Evolutionary conservation across 306 rosid genomes (phyloP).

Genomic region (Pyrus pyrifolia): DNA sequence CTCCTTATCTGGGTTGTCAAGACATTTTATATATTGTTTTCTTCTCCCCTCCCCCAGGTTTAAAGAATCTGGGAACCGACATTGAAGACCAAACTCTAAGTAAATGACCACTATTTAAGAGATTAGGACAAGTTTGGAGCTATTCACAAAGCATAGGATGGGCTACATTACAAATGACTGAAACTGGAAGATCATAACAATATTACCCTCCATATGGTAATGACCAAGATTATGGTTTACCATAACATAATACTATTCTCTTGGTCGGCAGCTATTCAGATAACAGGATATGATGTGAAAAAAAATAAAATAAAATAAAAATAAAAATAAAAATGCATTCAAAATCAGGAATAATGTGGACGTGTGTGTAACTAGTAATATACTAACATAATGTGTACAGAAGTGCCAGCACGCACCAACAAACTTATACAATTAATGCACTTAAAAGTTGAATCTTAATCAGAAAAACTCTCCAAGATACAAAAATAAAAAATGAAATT

Average conservation of each 20-base stretch:
- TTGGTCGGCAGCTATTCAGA: background rate
- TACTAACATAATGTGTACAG: background rate
- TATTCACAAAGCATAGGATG: background rate
- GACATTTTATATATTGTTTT: background rate
- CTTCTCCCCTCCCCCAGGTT: background rate
- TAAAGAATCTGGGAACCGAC: background rate
- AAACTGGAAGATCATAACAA: background rate
- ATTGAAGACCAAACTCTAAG: background rate
- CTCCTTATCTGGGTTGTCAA: background rate
- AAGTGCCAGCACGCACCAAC: background rate
- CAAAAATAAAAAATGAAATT: too few species aligned
- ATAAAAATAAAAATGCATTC: background rate
- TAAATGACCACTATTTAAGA: background rate
- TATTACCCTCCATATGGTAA: background rate
- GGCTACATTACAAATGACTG: background rate
- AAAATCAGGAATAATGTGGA: background rate
- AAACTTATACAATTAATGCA: background rate
- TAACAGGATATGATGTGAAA: background rate
- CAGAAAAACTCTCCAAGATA: background rate
- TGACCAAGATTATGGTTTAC: background rate
- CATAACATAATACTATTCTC: background rate
- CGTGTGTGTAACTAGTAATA: background rate
- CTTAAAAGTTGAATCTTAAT: background rate
- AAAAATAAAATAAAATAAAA: background rate
- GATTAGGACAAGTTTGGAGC: background rate